Conservation (phyloP, 2,329 filamentous ascomycete species). For the Talaromyces sp. region DNA sequence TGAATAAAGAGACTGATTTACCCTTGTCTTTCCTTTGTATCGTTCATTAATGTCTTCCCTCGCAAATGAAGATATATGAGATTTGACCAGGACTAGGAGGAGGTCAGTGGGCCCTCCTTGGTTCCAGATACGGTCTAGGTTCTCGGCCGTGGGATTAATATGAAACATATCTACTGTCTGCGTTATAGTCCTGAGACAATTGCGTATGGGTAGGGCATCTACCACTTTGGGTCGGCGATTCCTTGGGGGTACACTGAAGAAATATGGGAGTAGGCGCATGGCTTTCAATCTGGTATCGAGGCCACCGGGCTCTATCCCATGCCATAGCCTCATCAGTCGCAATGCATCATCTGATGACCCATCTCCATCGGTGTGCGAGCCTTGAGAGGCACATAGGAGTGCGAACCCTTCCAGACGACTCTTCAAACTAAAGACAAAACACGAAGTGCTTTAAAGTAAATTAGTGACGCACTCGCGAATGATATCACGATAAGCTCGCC, state of each 20-base stretch:
- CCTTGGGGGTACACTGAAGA: neutral
- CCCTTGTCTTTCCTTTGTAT: neutral
- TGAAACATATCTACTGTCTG: neutral
- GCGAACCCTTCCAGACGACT: neutral
- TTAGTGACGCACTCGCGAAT: neutral
- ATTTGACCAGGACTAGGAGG: neutral
- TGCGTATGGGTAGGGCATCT: neutral
- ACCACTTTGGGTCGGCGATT: neutral
- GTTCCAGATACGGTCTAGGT: neutral
- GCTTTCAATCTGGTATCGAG: constrained; percentile 1
- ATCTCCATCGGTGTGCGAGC: neutral
- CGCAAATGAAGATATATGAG: neutral
- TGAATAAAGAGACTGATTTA: neutral
- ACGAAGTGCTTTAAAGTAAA: neutral
- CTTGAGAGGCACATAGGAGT: neutral
- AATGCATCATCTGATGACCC: neutral
- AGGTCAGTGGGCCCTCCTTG: neutral
- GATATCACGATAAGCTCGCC: neutral
- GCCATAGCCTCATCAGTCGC: neutral
- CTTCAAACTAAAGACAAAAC: neutral
- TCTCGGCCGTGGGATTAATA: neutral
- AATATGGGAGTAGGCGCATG: neutral
- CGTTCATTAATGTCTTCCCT: neutral
- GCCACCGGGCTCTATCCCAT: neutral
- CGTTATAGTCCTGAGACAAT: neutral